Evolutionary conservation across 805 yeast genomes (phyloP).

Genomic region (Zygosaccharomyces bailii): DNA sequence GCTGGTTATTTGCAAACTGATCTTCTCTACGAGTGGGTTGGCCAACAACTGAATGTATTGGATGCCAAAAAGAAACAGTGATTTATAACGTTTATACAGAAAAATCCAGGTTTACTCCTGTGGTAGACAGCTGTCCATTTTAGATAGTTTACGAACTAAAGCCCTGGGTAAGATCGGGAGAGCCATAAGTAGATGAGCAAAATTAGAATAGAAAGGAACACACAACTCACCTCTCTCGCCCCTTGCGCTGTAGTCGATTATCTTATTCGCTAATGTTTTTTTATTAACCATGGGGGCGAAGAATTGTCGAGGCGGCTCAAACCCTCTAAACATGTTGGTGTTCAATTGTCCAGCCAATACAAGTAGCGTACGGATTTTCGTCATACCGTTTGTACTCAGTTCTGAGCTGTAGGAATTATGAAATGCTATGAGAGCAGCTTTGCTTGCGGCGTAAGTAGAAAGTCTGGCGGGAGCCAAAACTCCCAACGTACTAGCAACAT

Average conservation of each 20-base stretch:
- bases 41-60: conserved; percentile 35
- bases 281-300: conserved; percentile 78
- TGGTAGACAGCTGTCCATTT: conserved; percentile 56
- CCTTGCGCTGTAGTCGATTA: conserved; percentile 50
- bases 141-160: conserved; percentile 48
- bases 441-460: conserved; percentile 81
- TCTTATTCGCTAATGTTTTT: conserved; percentile 49
- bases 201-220: conserved; percentile 68
- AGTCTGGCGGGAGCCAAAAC: conserved; percentile 72
- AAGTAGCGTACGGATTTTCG: conserved; percentile 65
- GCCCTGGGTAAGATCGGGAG: conserved; percentile 57
- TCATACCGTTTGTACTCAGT: conserved; percentile 42
- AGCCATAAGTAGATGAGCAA: conserved; percentile 64
- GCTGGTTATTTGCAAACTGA: conserved; percentile 44
- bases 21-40: conserved; percentile 40
- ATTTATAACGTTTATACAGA: conserved; percentile 19
- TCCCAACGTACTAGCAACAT: conserved; percentile 77
- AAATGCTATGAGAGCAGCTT: conserved; percentile 76
- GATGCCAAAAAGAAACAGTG: conserved; percentile 43
- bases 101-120: conserved; percentile 14
- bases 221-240: conserved; percentile 72
- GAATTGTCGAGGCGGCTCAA: conserved; percentile 65
- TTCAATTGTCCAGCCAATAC: conserved; percentile 82
- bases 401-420: conserved; percentile 83
- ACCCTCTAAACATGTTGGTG: conserved; percentile 72